Percentiles rank a stretch among this genome's conserved stretches.
These are phyloP conservation scores for Diaporthe amygdali DNA, from an alignment of 2,329 filamentous ascomycete genomes.

Conservation along the genomic window DNA sequence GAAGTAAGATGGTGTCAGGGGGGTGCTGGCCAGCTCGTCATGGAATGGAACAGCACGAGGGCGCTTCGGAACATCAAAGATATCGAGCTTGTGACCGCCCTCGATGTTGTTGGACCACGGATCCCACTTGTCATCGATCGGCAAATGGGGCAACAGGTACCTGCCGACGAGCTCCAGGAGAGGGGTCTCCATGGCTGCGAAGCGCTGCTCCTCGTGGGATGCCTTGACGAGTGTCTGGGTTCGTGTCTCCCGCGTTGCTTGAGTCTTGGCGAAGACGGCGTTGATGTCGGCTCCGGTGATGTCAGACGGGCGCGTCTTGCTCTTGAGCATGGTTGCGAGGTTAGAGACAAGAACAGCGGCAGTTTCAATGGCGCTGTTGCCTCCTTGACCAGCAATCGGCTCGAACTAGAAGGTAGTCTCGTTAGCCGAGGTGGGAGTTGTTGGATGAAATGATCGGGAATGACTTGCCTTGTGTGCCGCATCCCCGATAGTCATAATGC, in stretches of 20 bases:
- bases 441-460: background rate
- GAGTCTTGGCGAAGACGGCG: constrained; percentile 13
- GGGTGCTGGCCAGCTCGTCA: background rate
- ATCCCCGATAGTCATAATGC: constrained; percentile 39
- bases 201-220: constrained; percentile 26
- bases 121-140: background rate
- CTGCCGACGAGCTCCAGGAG: background rate
- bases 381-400: constrained; percentile 32
- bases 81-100: background rate
- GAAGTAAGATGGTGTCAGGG: background rate
- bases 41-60: background rate
- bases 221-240: background rate
- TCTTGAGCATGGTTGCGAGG: constrained; percentile 14
- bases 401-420: constrained; percentile 27
- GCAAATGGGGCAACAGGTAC: background rate
- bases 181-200: constrained; percentile 20
- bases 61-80: background rate
- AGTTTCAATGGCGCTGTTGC: constrained; percentile 34
- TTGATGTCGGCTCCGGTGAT: constrained; percentile 7
- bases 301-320: background rate
- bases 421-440: background rate
- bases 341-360: constrained; percentile 30
- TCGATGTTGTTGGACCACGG: background rate
- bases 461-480: constrained; percentile 37
- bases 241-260: constrained; percentile 8